These are phyloP conservation scores for Cucumis melo DNA, from an alignment of 306 rosid species.

Conservation along the genomic window DNA sequence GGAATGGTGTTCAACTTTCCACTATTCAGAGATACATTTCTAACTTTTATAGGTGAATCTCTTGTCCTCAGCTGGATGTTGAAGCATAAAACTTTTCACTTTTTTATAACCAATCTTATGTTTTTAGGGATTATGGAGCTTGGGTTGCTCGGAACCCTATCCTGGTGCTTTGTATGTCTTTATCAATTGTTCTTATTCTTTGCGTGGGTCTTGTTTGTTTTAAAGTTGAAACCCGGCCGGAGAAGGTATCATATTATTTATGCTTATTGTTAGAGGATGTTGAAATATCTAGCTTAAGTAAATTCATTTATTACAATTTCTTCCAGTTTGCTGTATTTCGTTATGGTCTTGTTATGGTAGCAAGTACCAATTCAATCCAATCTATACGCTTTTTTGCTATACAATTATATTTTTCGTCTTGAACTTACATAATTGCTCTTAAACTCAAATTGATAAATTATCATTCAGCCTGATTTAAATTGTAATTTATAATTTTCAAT, in stretches of 20 bases:
- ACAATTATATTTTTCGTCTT: not conserved
- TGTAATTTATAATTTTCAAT: not conserved
- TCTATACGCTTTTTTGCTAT: not conserved
- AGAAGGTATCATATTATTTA: constrained; percentile 45
- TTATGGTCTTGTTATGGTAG: not conserved
- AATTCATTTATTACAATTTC: not conserved
- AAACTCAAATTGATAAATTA: not conserved
- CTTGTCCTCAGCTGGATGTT: constrained; percentile 16
- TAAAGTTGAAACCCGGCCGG: constrained; percentile 85
- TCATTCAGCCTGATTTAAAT: not conserved
- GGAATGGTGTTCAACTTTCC: constrained; percentile 38
- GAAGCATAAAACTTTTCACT: not conserved
- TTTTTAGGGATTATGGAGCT: constrained; percentile 63
- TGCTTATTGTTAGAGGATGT: not conserved
- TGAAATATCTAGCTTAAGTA: not conserved
- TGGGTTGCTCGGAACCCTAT: constrained; percentile 79
- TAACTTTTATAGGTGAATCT: constrained; percentile 55
- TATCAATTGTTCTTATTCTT: constrained; percentile 63
- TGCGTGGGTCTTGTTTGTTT: constrained; percentile 64
- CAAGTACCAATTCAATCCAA: not conserved
- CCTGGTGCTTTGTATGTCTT: constrained; percentile 58
- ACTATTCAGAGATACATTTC: constrained; percentile 61
- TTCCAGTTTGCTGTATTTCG: not conserved
- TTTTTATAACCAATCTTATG: constrained; percentile 15
- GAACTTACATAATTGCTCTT: not conserved